Evolutionary conservation across 768 basidiomycete species (phyloP).

Genomic region (Gloeostereum incarnatum): DNA sequence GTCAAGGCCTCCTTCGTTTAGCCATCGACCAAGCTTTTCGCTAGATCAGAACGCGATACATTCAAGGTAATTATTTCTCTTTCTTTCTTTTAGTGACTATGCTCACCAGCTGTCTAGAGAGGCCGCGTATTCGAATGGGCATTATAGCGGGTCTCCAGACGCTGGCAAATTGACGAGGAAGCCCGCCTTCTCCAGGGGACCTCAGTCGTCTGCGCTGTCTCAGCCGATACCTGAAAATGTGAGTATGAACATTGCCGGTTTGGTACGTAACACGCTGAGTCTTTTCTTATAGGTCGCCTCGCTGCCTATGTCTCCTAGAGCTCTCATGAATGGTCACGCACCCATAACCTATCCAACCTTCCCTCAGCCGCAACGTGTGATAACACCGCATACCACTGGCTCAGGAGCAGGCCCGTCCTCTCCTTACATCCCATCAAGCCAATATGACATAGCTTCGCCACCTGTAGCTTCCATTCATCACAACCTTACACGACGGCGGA

Average conservation of each 20-base stretch:
- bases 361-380: neutral
- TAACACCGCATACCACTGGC: neutral
- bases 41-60: conserved; percentile 31
- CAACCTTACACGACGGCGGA: conserved; percentile 64
- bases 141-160: too few species aligned
- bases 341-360: conserved; percentile 6
- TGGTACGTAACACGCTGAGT: neutral
- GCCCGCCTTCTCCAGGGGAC: conserved; percentile 9
- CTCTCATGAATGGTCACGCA: conserved; percentile 2
- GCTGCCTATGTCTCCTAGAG: neutral
- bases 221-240: conserved; percentile 45
- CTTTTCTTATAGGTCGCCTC: neutral
- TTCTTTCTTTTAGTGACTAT: conserved; percentile 8
- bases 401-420: conserved; percentile 8
- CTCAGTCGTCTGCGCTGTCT: conserved; percentile 21
- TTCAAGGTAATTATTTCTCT: conserved; percentile 24
- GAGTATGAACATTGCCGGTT: too few species aligned
- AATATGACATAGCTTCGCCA: conserved; percentile 46
- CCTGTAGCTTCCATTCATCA: conserved; percentile 83
- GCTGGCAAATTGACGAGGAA: conserved; percentile 7
- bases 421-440: conserved; percentile 21
- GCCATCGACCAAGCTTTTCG: conserved; percentile 22
- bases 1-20: conserved; percentile 10
- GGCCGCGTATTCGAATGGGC: too few species aligned
- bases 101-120: conserved; percentile 36